Conservation (phyloP, 2,329 filamentous ascomycete species). For the Colletotrichum echinochloae region DNA sequence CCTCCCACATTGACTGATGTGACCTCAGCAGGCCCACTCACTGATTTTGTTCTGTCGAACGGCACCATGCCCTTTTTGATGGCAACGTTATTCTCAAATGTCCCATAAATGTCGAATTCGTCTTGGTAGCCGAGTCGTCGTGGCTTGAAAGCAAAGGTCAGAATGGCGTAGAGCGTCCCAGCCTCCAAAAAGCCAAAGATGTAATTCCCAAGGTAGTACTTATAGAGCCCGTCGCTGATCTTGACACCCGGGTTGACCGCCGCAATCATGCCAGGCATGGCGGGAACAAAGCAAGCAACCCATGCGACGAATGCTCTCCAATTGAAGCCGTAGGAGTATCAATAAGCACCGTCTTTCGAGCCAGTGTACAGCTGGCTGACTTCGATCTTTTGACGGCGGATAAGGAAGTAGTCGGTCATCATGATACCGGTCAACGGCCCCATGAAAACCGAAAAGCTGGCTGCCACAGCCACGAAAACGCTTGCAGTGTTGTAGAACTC, state of each 20-base stretch:
- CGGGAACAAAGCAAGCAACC: constrained; percentile 48
- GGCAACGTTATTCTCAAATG: constrained; percentile 38
- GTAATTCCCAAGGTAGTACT: constrained; percentile 44
- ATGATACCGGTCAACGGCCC: constrained; percentile 48
- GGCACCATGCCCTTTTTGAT: constrained; percentile 38
- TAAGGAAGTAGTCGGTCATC: constrained; percentile 47
- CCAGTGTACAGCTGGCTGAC: constrained; percentile 53
- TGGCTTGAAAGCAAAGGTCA: constrained; percentile 37
- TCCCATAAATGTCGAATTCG: constrained; percentile 37
- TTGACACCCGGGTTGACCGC: constrained; percentile 40
- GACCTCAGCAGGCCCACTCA: constrained; percentile 22
- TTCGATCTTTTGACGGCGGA: constrained; percentile 52
- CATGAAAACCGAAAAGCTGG: constrained; percentile 48
- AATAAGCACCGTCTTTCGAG: constrained; percentile 51
- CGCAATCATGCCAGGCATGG: constrained; percentile 45
- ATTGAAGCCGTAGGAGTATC: constrained; percentile 51
- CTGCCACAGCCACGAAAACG: constrained; percentile 46
- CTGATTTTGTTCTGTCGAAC: constrained; percentile 29
- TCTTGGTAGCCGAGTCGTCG: constrained; percentile 33
- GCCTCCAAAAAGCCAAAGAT: constrained; percentile 40
- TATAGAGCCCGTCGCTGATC: constrained; percentile 38
- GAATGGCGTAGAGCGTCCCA: constrained; percentile 26
- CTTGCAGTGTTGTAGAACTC: constrained; percentile 47
- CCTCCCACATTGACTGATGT: not conserved
- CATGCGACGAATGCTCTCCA: constrained; percentile 51